Percentiles rank a stretch among this genome's conserved stretches.
These are phyloP conservation scores for Cladosporium sp. DNA, from an alignment of 2,329 filamentous ascomycete species.

Conservation along the genomic window DNA sequence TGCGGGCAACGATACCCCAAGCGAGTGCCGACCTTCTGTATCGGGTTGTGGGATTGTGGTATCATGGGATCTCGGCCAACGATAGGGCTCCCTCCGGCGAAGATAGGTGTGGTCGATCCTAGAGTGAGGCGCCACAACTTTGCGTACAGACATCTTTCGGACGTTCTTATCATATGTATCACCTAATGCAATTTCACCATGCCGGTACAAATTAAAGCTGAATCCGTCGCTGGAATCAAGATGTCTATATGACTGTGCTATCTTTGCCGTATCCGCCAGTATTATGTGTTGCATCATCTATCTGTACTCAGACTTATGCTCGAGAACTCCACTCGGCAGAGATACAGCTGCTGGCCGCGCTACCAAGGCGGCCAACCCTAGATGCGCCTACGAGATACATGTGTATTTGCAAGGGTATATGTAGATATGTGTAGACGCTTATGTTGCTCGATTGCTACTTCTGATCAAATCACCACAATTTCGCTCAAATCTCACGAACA, in stretches of 20 bases:
- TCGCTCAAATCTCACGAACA: not conserved
- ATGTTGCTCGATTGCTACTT: too few species aligned
- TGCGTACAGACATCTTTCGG: too few species aligned
- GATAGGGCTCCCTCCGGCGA: constrained; percentile 7
- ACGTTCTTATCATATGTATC: too few species aligned
- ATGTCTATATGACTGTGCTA: too few species aligned
- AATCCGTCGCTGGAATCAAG: too few species aligned
- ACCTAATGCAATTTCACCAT: too few species aligned
- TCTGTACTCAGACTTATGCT: not conserved
- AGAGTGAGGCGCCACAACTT: too few species aligned
- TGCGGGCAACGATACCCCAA: not conserved
- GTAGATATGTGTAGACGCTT: not conserved
- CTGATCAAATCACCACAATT: not conserved
- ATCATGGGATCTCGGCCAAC: constrained; percentile 1
- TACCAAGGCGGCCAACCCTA: constrained; percentile 7
- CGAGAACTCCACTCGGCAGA: not conserved
- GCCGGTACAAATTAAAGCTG: too few species aligned
- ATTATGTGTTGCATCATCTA: too few species aligned
- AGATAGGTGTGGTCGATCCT: not conserved
- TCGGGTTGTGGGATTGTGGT: not conserved
- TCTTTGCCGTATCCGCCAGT: too few species aligned
- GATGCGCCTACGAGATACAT: not conserved
- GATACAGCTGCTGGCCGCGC: constrained; percentile 1
- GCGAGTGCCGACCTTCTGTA: not conserved
- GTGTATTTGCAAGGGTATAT: too few species aligned